phyloP scores from a whole-genome alignment of 257 asterid species.

The Agastache rugosa region DNA sequence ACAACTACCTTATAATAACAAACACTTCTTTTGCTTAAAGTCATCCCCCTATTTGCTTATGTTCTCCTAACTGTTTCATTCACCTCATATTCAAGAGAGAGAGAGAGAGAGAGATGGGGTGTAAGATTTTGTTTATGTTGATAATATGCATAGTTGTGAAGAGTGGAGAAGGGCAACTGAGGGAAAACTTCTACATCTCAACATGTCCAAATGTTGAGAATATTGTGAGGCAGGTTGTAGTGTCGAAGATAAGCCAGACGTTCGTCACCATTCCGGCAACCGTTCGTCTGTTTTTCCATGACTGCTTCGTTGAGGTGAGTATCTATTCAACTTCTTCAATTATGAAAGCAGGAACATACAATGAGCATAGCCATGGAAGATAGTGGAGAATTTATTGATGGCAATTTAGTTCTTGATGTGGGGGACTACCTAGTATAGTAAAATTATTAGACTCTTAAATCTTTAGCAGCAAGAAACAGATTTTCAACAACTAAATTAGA shows the following conservation, averaged over 20 bases:
- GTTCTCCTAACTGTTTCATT: conserved; percentile 32
- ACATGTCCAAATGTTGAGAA: conserved; percentile 66
- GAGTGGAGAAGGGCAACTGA: conserved; percentile 55
- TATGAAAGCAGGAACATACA: neutral
- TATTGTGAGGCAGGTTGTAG: conserved; percentile 54
- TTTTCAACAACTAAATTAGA: neutral
- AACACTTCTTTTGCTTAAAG: conserved; percentile 4
- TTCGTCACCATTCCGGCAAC: conserved; percentile 71
- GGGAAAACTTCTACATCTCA: conserved; percentile 53
- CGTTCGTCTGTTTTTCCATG: conserved; percentile 75
- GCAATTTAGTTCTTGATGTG: neutral
- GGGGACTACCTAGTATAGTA: neutral
- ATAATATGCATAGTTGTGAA: conserved; percentile 30
- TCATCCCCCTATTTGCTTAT: conserved; percentile 30
- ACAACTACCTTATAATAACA: conserved; percentile 29
- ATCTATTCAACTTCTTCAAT: neutral
- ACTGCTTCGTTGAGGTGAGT: conserved; percentile 71
- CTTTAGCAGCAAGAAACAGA: neutral
- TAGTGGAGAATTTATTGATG: neutral
- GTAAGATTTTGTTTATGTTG: conserved; percentile 37
- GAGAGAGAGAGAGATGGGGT: conserved; percentile 39
- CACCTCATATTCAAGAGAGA: conserved; percentile 24
- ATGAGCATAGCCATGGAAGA: no score
- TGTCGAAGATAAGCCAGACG: conserved; percentile 51
- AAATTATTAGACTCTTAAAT: neutral